Evolutionary conservation across 192 early-diverging fungal genomes (phyloP), one percentile per base, ranked within the genome.

Genomic region (Coemansia erecta): DNA sequence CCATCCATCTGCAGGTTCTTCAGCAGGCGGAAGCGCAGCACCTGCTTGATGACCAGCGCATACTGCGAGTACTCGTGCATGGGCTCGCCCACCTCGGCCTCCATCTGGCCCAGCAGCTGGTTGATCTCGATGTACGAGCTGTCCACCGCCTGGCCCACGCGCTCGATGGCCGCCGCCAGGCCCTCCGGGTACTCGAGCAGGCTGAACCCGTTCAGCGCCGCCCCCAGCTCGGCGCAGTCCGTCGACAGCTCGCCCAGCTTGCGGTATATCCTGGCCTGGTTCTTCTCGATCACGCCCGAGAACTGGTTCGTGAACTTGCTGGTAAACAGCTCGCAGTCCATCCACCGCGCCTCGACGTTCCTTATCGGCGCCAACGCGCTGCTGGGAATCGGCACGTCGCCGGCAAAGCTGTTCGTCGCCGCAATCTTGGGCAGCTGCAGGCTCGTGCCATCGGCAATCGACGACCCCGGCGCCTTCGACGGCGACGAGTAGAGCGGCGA

Each of bases 191-290:
- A 81, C 33, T 98, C 94, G 60, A 88, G 86, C 35, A 99, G 81
- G 47, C 95, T 97, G 75, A 97, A 98, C 19, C 88, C 93, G 63
- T 99, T 99, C 72, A 95, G 93, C 2, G 86, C 81, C 4, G 92
- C 94, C 0, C 94, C 95, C 15, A 99, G 81, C 60, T 97, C 94
- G 18, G 92, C 81, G 63, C 92, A 92, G 56, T 90, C 87, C 31
- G 73, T 70, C 0, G 91, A 85, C 24, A 90, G 80, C 64, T 97
- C 94, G 51, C 82, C 83, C 33, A 89, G 80, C 56, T 83, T 81
- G 58, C 88, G 85, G 19, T 85, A 82, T 47, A 95, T 85, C 49
- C 85, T 82, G 44, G 87, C 85, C 54, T 94, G 87, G 37, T 83
- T 86, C 54, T 86, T 87, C 57, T 89, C 86, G 28, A 93, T 64